Base-by-base conservation (phyloP, 2,329 filamentous ascomycete species). In the Trichothecium sympodiale region DNA sequence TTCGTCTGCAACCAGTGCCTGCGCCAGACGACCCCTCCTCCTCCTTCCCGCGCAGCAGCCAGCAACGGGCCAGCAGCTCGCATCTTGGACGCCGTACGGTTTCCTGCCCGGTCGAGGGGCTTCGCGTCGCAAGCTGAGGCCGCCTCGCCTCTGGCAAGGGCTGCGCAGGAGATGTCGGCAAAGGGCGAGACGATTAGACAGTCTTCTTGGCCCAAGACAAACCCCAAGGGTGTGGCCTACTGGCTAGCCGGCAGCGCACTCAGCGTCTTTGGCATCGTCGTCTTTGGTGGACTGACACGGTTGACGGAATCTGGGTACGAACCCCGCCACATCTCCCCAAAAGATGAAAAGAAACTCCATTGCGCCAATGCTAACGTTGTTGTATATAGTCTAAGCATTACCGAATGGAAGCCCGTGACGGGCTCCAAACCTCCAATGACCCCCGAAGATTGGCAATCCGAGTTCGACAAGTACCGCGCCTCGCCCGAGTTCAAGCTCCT, bases 331-430 rank as follows among this genome's bases (percentile, higher is more conserved):
- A n/a, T n/a, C n/a, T n/a, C n/a, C n/a, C n/a, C n/a, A n/a, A n/a
- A n/a, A n/a, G n/a, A n/a, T n/a, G n/a, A n/a, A n/a, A n/a, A n/a
- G n/a, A n/a, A 9, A 17, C 18, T 35, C 29, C 17, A 10, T 14
- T 14, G 8, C 29, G 15, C 31, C 29, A 15, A 31, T 18, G 17
- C 14, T 41, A 16, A 41, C 29, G n/a, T 4, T 5, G 12, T 13
- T 13, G 10, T 30, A 5, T 18, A 14, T 46, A 94, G 89, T 31
- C 71, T 98, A 46, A 95, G 88, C 56, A 98, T 98, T 50, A 98
- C 91, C 43, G 91, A 98, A 83, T 98, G 91, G 91, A 81, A 80
- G 47, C 91, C 91, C 34, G 88, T 98, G 30, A 96, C 91, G 8
- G 91, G 91, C 46, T 88, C 87, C 13, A 65, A 93, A 27, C 88